Conservation (phyloP, 2,329 filamentous ascomycete genomes). For the Venturia carpophila region DNA sequence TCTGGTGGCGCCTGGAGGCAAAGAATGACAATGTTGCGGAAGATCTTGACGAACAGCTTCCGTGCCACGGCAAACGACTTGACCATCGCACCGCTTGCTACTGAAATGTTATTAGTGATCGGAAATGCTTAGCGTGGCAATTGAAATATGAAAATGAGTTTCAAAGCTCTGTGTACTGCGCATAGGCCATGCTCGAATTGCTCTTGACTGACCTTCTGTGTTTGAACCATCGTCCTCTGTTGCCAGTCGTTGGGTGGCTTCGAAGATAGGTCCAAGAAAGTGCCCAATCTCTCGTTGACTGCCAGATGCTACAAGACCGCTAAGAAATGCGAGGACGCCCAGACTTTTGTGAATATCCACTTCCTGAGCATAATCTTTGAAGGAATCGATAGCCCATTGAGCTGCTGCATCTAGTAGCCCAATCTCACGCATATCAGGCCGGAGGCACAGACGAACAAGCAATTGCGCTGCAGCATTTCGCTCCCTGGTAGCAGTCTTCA, state of each 20-base stretch:
- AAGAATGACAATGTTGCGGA: slow-evolving; percentile 64
- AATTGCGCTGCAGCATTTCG: slow-evolving; percentile 78
- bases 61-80: slow-evolving; percentile 69
- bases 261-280: slow-evolving; percentile 59
- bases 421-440: slow-evolving; percentile 78
- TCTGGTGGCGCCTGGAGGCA: slow-evolving; percentile 41
- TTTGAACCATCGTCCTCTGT: slow-evolving; percentile 44
- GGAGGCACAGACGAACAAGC: slow-evolving; percentile 71
- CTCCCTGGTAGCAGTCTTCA: slow-evolving; percentile 74
- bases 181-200: neutral
- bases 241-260: slow-evolving; percentile 53
- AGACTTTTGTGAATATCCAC: slow-evolving; percentile 65
- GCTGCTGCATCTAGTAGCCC: slow-evolving; percentile 62
- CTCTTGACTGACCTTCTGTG: neutral
- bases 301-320: slow-evolving; percentile 62
- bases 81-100: slow-evolving; percentile 32
- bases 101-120: slow-evolving; percentile 18
- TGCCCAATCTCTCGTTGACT: slow-evolving; percentile 67
- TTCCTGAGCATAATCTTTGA: slow-evolving; percentile 42
- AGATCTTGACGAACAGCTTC: slow-evolving; percentile 78
- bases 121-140: neutral
- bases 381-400: slow-evolving; percentile 58
- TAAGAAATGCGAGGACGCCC: slow-evolving; percentile 71
- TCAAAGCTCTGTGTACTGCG: neutral
- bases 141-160: too few species aligned